A percentile compares a stretch with the other conserved stretches of the same genome.
Evolutionary conservation across 305 asterid species (phyloP).

Genomic region (Rubia peregrina): DNA sequence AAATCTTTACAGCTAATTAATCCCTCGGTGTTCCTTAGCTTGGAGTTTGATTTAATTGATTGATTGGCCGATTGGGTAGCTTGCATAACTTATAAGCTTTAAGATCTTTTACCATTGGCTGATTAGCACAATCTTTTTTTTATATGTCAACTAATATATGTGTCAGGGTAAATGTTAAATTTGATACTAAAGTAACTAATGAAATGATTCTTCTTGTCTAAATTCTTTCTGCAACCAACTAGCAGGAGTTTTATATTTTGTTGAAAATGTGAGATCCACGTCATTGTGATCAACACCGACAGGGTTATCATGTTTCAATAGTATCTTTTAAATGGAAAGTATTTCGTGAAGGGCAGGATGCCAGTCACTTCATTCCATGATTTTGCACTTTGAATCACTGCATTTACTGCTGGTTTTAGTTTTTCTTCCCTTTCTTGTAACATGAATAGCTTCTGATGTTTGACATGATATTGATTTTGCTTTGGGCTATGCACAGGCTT

Average conservation of each 20-base stretch:
- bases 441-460: background rate
- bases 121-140: background rate
- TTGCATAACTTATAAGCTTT: background rate
- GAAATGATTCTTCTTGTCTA: background rate
- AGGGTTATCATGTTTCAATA: background rate
- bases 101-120: background rate
- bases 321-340: background rate
- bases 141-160: background rate
- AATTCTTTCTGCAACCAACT: background rate
- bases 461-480: constrained; percentile 18
- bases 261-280: background rate
- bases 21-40: background rate
- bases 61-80: too few species aligned
- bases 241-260: too few species aligned
- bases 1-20: background rate
- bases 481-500: constrained; percentile 38
- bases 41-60: background rate
- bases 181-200: background rate
- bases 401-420: background rate
- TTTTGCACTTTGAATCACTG: background rate
- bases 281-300: background rate
- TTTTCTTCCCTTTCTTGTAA: background rate
- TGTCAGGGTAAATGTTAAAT: background rate
- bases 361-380: background rate
- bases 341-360: background rate